Conservation (phyloP, 495 filamentous ascomycete genomes). For the Aspergillus carlsbadensis region DNA sequence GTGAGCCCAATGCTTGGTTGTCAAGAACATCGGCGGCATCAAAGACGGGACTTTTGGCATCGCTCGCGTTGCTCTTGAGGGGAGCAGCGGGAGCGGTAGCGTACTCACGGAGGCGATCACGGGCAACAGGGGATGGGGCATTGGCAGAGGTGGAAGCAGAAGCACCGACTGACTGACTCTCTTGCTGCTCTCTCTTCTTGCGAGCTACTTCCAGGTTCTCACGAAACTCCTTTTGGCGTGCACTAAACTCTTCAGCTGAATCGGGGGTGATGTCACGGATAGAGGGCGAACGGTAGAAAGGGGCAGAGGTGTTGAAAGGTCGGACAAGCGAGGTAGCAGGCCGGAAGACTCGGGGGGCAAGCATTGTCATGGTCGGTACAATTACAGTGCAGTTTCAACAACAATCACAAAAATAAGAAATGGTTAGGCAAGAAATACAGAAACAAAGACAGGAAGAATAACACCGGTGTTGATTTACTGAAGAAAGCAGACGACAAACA, state of each 20-base stretch:
- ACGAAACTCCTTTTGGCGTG: conserved; percentile 81
- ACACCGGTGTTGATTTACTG: background rate
- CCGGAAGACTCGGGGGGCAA: conserved; percentile 49
- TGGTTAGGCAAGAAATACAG: conserved; percentile 5
- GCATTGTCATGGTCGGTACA: conserved; percentile 35
- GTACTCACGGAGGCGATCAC: conserved; percentile 45
- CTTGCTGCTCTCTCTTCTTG: conserved; percentile 74
- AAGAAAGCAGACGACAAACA: background rate
- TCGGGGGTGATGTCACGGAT: conserved; percentile 79
- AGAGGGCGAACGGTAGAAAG: conserved; percentile 63
- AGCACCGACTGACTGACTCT: conserved; percentile 67
- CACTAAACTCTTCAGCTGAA: conserved; percentile 69
- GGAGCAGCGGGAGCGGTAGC: conserved; percentile 53
- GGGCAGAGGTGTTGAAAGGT: conserved; percentile 58
- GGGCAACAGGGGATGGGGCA: conserved; percentile 37
- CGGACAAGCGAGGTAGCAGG: conserved; percentile 52
- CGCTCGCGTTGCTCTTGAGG: conserved; percentile 55
- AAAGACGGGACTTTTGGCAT: conserved; percentile 33
- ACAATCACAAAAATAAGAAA: background rate
- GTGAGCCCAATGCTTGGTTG: conserved; percentile 62
- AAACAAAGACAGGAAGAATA: background rate
- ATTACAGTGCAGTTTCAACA: conserved; percentile 5
- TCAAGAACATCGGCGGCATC: conserved; percentile 40
- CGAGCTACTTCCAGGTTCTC: conserved; percentile 73
- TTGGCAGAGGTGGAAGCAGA: conserved; percentile 41